Evolutionary conservation across 106 monocot species (phyloP).

Genomic region (Narthecium ossifragum): DNA sequence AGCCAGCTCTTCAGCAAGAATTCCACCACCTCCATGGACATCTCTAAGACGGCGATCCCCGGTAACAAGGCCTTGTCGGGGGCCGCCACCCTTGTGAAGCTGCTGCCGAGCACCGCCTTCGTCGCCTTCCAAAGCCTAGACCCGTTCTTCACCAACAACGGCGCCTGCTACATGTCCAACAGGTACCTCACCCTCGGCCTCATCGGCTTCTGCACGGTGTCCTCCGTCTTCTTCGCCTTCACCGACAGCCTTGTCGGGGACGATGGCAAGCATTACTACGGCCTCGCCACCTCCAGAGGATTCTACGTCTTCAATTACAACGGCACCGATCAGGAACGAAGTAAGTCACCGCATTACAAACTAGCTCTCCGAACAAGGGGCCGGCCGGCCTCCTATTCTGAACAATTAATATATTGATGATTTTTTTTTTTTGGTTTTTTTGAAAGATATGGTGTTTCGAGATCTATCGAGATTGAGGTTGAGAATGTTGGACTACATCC

Average conservation of each 20-base stretch:
- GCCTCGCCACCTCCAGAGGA: conserved; percentile 22
- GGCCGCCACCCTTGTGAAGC: conserved; percentile 40
- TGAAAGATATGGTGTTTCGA: no score
- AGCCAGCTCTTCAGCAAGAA: no score
- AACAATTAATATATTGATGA: no score
- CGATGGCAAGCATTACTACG: conserved; percentile 35
- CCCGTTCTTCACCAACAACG: conserved; percentile 53
- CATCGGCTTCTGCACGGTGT: conserved; percentile 22
- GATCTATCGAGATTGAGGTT: conserved; percentile 26
- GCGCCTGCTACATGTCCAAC: conserved; percentile 39
- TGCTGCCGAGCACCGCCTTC: conserved; percentile 46
- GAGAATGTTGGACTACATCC: conserved; percentile 29
- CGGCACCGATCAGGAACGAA: conserved; percentile 9
- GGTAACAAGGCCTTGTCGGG: conserved; percentile 27
- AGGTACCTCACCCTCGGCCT: conserved; percentile 31
- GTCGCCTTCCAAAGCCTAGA: conserved; percentile 41
- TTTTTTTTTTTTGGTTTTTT: no score
- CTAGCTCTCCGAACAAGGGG: no score
- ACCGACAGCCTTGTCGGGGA: conserved; percentile 42
- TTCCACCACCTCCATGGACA: no score
- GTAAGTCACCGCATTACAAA: no score
- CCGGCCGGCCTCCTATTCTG: no score
- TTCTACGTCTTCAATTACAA: conserved; percentile 39
- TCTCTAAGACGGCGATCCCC: no score
- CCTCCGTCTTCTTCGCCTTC: conserved; percentile 58